Percentiles rank a stretch among this genome's conserved stretches.
Conservation (phyloP, 192 early-diverging fungal species). For the Coemansia sp. region DNA sequence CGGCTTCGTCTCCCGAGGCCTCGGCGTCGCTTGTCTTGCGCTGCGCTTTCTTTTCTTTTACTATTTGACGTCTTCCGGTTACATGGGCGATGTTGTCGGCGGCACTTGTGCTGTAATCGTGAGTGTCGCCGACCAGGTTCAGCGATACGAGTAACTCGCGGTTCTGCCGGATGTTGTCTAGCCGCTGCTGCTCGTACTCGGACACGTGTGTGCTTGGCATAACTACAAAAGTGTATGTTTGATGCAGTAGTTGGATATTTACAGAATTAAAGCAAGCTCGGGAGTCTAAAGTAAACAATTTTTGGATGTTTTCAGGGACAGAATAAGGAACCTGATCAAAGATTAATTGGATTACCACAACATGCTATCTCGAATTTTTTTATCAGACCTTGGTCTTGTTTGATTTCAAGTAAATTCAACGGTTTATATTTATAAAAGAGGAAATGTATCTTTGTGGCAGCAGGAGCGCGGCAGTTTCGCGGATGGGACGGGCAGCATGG, state of each 20-base stretch:
- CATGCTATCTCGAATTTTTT: too few relatives aligned
- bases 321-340: too few relatives aligned
- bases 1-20: conserved; percentile 3
- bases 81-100: not conserved
- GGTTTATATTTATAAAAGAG: not conserved
- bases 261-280: not conserved
- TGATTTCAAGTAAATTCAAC: not conserved
- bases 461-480: not conserved
- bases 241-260: not conserved
- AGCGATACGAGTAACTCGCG: conserved; percentile 59
- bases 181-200: conserved; percentile 55
- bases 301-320: too few relatives aligned
- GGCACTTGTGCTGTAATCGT: not conserved
- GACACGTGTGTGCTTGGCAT: conserved; percentile 18
- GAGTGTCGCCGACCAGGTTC: conserved; percentile 22
- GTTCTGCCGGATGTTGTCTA: conserved; percentile 64
- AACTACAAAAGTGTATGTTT: not conserved
- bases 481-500: not conserved
- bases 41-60: conserved; percentile 5
- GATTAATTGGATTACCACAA: too few relatives aligned
- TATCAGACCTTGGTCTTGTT: too few relatives aligned
- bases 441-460: conserved; percentile 5
- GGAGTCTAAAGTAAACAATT: not conserved
- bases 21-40: not conserved
- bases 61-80: conserved; percentile 10